Evolutionary conservation across 2,329 filamentous ascomycete species (phyloP).

Genomic region (Colletotrichum sp.): DNA sequence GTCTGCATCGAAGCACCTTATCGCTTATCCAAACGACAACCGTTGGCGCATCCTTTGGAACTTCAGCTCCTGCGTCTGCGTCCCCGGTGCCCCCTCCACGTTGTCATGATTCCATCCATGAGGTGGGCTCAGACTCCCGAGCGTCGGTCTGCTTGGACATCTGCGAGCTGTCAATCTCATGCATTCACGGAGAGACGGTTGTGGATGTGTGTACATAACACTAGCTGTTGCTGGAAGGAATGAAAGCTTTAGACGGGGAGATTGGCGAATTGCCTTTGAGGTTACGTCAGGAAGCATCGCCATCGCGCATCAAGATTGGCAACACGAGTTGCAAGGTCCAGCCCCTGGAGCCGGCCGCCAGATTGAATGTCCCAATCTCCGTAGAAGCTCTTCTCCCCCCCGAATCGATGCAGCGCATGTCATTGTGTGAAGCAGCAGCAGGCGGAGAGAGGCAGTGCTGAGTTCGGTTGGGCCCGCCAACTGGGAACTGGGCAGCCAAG

Average conservation of each 20-base stretch:
- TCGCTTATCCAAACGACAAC: not conserved
- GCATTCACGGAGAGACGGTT: not conserved
- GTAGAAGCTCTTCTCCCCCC: not conserved
- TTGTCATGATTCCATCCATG: not conserved
- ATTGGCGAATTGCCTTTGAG: not conserved
- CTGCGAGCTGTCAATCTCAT: not conserved
- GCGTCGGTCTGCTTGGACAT: not conserved
- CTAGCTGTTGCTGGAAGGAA: not conserved
- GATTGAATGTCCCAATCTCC: not conserved
- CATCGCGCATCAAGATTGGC: not conserved
- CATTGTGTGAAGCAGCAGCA: not conserved
- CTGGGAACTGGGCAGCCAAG: not conserved
- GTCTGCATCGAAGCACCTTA: not conserved
- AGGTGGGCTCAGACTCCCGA: not conserved
- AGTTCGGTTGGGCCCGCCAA: conserved; percentile 11
- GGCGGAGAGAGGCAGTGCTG: conserved; percentile 3
- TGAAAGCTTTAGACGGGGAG: not conserved
- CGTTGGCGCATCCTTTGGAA: not conserved
- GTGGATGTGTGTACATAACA: not conserved
- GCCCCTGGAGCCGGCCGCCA: not conserved
- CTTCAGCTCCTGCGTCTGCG: not conserved
- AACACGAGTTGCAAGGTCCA: not conserved
- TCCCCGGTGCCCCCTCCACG: not conserved
- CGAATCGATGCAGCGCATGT: not conserved
- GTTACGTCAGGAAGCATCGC: not conserved